Evolutionary conservation across 371 early-diverging fungal species (phyloP), one percentile per base, ranked within the genome.

Genomic region (Mortierella sp.): DNA sequence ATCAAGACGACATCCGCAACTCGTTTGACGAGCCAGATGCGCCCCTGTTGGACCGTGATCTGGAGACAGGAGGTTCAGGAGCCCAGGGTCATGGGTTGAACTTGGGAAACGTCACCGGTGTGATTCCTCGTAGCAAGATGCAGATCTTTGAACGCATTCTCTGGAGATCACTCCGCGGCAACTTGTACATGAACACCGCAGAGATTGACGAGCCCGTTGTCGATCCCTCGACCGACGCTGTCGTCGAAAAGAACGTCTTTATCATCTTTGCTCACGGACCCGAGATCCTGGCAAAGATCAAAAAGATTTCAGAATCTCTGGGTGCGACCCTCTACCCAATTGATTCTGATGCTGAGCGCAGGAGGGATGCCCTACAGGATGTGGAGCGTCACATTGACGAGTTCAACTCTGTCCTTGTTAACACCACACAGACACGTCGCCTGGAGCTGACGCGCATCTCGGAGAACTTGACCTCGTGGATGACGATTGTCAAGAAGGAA

Each of bases 131-230:
- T 77, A 80, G 85, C 46, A 93, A 94, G 71, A 95, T 98, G 89
- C 92, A 91, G 44, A 96, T 95, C 19, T 98, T 99, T 85, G 98
- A 98, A 89, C 95, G 98, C 80, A 95, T 99, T 74, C 93, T 99
- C 50, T 98, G 98, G 97, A 95, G 99, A 67, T 95, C 97, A n/a
- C 94, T 99, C 79, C 97, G 99, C 79, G 99, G 99, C 70, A 98
- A 99, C 89, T 89, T 99, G 82, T 98, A 94, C 91, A 95, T 99
- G 93, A 98, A 98, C 89, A 93, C 95, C 55, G 97, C 97, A 13
- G 98, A 98, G 82, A 97, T 98, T 79, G 96, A 96, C 72, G 98
- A 98, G 78, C 92, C 93, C 21, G 96, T 98, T 76, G 88, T 93
- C 28, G 98, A 98, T 81, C 97, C 97, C 3, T 88, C 85, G 61